Base-by-base conservation (phyloP, 129 eudicot species). In the Calendula officinalis region DNA sequence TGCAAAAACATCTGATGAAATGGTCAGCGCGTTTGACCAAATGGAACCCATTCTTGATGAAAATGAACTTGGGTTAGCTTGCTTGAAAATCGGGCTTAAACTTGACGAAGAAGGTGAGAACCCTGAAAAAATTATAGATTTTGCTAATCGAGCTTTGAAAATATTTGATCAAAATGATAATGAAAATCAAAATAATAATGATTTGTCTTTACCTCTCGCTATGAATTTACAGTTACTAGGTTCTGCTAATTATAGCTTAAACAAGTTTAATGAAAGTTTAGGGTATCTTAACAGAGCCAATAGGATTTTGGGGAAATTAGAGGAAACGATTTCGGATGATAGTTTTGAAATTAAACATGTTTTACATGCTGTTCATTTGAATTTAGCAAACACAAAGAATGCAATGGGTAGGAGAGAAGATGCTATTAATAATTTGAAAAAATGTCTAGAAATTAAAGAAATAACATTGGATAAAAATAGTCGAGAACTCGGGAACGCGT, bases 351-450 rank as follows among this genome's bases (percentile, higher is more conserved):
- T 86, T 34, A 75, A 66, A 56, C 95, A 85, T 38, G 72, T 85
- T 63, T 64, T 77, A 35, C 90, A 88, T 60, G 97, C 90, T 3
- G 95, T 89, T 65, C 95, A 85, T 67, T 68, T 80, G 43, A 87
- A 83, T 72, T 76, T 94, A 62, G 92, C 81, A 4, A 88, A 86
- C 66, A 75, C 83, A 1, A 94, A 88, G 84, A 86, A 75, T 6
- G 96, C 95, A 0, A 55, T 92, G 80, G 97, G 97, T 65, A 85
- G 99, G 84, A 83, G 97, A 52, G 95, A 94, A 58, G 99, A 94
- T 72, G 97, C 92, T 14, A 71, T 88, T 56, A 74, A 38, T 13
- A 73, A 94, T 76, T 72, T 83, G 12, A 85, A 73, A 75, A 86
- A 65, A 65, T 82, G 95, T 42, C 71, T 92, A 68, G 95, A 85